These are phyloP conservation scores for Glarea lozoyensis DNA, from an alignment of 495 filamentous ascomycete species.

Conservation along the genomic window DNA sequence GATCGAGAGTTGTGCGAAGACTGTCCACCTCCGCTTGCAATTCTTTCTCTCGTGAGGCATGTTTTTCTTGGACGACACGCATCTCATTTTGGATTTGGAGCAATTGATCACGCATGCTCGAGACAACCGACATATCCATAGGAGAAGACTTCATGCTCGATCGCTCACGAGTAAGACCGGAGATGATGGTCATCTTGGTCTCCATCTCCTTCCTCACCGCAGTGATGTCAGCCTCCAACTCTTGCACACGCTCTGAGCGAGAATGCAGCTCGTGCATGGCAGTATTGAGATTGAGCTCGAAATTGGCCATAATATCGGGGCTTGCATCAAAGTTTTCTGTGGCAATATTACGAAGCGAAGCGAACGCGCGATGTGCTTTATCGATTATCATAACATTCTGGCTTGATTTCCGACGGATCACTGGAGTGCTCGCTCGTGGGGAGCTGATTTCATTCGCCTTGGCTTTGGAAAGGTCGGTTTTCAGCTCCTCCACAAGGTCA, in stretches of 20 bases:
- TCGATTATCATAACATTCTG: conserved; percentile 86
- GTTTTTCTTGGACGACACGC: conserved; percentile 59
- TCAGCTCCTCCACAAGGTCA: conserved; percentile 79
- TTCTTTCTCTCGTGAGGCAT: conserved; percentile 64
- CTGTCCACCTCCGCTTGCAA: conserved; percentile 58
- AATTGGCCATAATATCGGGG: conserved; percentile 82
- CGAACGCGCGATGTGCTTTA: conserved; percentile 86
- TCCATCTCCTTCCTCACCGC: conserved; percentile 93
- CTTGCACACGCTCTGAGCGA: conserved; percentile 80
- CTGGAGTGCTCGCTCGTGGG: conserved; percentile 51
- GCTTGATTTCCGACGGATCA: conserved; percentile 89
- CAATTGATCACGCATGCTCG: conserved; percentile 77
- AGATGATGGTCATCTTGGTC: conserved; percentile 85
- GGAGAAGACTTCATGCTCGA: conserved; percentile 80
- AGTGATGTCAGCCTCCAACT: conserved; percentile 77
- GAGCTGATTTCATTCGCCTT: conserved; percentile 56
- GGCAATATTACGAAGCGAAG: conserved; percentile 78
- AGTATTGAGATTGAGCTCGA: conserved; percentile 82
- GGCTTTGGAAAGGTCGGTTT: conserved; percentile 71
- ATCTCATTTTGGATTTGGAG: conserved; percentile 78
- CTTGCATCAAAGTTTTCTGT: conserved; percentile 72
- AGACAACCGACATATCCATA: conserved; percentile 89
- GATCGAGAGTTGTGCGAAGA: conserved; percentile 50
- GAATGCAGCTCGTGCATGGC: conserved; percentile 87
- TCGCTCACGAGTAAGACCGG: conserved; percentile 84